Evolutionary conservation across 805 yeast species (phyloP), one percentile per base, ranked within the genome.

Genomic region (Yamadazyma sp.): DNA sequence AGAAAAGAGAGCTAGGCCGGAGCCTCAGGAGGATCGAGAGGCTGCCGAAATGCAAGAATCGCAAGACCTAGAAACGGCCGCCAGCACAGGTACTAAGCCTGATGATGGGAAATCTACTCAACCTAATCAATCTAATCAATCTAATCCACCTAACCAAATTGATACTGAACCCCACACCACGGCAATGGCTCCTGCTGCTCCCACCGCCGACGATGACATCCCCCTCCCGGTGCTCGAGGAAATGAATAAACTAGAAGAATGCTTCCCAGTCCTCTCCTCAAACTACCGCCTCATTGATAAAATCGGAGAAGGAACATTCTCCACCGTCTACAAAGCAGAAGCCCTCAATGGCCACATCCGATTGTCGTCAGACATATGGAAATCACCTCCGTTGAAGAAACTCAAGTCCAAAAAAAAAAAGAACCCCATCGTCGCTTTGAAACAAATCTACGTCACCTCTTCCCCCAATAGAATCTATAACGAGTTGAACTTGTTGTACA

Each of bases 361-460:
- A 51, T 47, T 60, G 27, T 66, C 70, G 2, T 52, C 64, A 2
- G 74, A 62, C 47, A 49, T 64, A 15, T 70, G 75, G 75, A 64
- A 63, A 41, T 64, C 71, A 4, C 75, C 75, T 6, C 73, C 73
- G 6, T 52, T 70, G 25, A 64, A 62, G 37, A 56, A 51, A 26
- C 37, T 13, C 6, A 21, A 28, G 14, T 27, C 46, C 41, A n/a
- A 16, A 21, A 56, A 55, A 17, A 48, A 50, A 41, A 67, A 59
- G 46, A 69, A 56, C 48, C 70, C 70, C 30, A 57, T 70, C 35
- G 98, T 93, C 40, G 99, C 99, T 2, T 68, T 93, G 48, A 93
- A 93, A 57, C 78, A 93, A 53, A 88, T 93, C 32, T 90, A 91
- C 59, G 98, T 90, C 14, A 93, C 99, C 0, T 86, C 96, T 1